Evolutionary conservation across 164 flowering plant genomes (phyloP), one percentile per base, ranked within the genome.

Genomic region (Nymphaea colorata): DNA sequence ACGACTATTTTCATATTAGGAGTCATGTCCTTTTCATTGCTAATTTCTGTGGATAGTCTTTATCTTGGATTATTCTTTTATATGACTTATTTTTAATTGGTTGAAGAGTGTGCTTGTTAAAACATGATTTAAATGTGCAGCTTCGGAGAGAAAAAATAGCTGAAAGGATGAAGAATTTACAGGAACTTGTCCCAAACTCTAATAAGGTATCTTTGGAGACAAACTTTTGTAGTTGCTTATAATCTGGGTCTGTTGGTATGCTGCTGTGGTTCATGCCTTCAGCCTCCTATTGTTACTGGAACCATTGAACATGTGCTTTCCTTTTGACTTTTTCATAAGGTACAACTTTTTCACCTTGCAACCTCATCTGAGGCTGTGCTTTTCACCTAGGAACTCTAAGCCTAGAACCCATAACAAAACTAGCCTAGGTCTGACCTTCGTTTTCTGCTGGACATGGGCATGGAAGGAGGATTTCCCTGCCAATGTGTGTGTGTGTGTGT

Each of bases 71-170:
- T 25, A 11, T 16, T 25, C 44, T 15, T 44, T 10, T 3, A 15
- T 15, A 51, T 51, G 3, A 3, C 7, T 47, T 47, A 47, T 47
- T 47, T 47, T 47, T 7, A 47, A 7, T 41, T 1, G 41, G 41
- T 43, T 47, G 16, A 12, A 2, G 2, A 55, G 10, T 60, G 44
- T 0, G 44, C 14, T 51, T 51, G 57, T 15, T 25, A 25, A 51
- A 51, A 15, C 14, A 51, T 51, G 57, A 8, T 15, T 10, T 51
- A 15, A 10, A 51, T 15, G 18, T 72, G 73, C 79, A 85, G 89
- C 80, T 82, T 62, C 84, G 89, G 64, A 80, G 89, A 67, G 89
- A 85, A 69, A 83, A 78, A 78, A 85, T 85, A 70, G 77, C 89
- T 41, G 89, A 82, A 57, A 80, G 89, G 72, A 83, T 85, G 86